These are phyloP conservation scores for Avena insularis DNA, from an alignment of 176 grass and related monocot genomes.

Conservation along the genomic window DNA sequence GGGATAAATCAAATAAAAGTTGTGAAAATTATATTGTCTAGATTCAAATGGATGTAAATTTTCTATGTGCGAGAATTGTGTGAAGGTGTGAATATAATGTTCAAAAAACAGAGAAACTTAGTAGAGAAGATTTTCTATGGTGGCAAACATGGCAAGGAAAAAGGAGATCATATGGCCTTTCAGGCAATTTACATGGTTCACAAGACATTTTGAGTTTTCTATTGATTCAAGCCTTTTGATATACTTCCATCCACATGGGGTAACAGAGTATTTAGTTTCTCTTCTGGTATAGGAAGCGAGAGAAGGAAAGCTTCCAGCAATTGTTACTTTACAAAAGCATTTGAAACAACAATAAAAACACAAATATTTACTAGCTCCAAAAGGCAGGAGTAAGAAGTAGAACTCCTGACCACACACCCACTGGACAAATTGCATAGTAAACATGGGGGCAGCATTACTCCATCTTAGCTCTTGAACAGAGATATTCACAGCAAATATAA, in stretches of 20 bases:
- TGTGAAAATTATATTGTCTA: background rate
- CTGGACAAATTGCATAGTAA: background rate
- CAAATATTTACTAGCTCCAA: background rate
- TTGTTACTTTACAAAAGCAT: background rate
- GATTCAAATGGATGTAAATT: constrained; percentile 8
- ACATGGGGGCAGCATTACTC: background rate
- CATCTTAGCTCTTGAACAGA: background rate
- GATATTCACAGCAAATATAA: background rate
- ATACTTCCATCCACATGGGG: background rate
- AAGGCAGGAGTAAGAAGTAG: background rate
- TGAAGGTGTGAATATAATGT: constrained; percentile 30
- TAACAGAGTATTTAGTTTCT: constrained; percentile 2
- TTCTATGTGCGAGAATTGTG: constrained; percentile 28
- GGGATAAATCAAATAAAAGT: constrained; percentile 6
- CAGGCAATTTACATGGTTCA: background rate
- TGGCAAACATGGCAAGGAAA: constrained; percentile 14
- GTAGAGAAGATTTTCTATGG: constrained; percentile 11
- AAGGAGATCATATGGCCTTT: constrained; percentile 16
- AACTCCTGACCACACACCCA: constrained; percentile 10
- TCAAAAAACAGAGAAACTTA: background rate
- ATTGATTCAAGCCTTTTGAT: background rate
- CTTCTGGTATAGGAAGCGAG: background rate
- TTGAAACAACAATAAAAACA: background rate
- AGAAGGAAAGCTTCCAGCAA: background rate
- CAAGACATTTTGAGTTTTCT: background rate